phyloP scores from a whole-genome alignment of 768 basidiomycete species.

The Daedalea quercina region DNA sequence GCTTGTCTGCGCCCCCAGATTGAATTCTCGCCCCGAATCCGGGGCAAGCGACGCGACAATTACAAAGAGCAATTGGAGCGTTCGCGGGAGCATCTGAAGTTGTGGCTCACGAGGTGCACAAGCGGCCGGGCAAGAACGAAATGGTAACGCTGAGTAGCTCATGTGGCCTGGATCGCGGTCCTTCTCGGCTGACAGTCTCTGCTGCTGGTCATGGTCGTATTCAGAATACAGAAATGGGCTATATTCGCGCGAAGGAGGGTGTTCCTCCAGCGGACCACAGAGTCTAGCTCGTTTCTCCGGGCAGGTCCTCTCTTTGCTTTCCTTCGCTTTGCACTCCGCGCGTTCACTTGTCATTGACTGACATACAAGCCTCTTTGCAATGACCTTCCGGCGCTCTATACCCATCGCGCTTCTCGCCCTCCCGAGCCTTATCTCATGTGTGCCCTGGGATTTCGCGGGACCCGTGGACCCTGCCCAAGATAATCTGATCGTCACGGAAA shows the following conservation, averaged over 20 bases:
- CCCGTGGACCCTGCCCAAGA: background rate
- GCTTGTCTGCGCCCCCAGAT: no score
- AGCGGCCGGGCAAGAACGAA: no score
- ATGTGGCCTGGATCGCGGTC: background rate
- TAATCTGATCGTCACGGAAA: conserved; percentile 1
- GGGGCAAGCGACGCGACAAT: no score
- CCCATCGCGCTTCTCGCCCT: conserved; percentile 7
- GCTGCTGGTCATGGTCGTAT: background rate
- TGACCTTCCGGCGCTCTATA: background rate
- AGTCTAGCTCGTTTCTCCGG: background rate
- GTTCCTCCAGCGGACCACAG: background rate
- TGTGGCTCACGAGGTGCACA: no score
- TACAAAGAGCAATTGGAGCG: no score
- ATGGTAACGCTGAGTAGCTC: background rate
- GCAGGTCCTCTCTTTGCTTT: background rate
- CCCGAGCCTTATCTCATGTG: conserved; percentile 10
- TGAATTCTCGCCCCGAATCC: no score
- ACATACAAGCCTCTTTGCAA: background rate
- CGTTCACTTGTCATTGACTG: background rate
- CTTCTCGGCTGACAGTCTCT: background rate
- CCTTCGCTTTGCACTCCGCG: background rate
- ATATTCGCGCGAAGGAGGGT: background rate
- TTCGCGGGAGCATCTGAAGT: no score
- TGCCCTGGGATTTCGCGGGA: conserved; percentile 2
- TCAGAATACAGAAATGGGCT: background rate